phyloP scores from a whole-genome alignment of 164 flowering plant genomes.

The Aristolochia californica region DNA sequence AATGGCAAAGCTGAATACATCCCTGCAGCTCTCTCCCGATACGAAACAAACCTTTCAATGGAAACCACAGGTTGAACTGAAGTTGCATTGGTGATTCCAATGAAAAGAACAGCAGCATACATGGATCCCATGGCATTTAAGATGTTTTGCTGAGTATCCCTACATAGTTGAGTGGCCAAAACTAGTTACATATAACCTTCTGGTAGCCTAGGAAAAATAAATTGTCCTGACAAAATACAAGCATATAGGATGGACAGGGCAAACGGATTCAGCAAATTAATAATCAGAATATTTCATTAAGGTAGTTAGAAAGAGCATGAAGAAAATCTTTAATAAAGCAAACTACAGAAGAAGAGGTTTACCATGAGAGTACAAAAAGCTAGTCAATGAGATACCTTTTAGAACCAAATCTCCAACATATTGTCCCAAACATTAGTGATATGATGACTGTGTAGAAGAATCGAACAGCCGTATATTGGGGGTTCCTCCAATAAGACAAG shows the following conservation, averaged over 20 bases:
- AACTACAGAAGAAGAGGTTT: too few relatives aligned
- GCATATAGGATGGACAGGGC: too few relatives aligned
- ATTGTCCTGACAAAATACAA: too few relatives aligned
- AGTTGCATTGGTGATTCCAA: slow-evolving; percentile 80
- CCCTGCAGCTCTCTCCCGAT: slow-evolving; percentile 96
- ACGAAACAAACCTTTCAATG: slow-evolving; percentile 90
- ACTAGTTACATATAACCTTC: too few relatives aligned
- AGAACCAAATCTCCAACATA: slow-evolving; percentile 90
- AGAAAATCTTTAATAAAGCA: too few relatives aligned
- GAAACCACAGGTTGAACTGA: slow-evolving; percentile 97
- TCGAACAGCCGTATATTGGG: slow-evolving; percentile 92
- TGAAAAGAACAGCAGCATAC: slow-evolving; percentile 85
- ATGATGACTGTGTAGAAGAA: slow-evolving; percentile 89
- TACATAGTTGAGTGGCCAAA: slow-evolving; percentile 15
- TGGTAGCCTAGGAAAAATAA: too few relatives aligned
- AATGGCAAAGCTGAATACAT: slow-evolving; percentile 91
- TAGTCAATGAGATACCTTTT: slow-evolving; percentile 41
- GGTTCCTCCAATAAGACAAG: slow-evolving; percentile 92
- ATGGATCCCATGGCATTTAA: slow-evolving; percentile 94
- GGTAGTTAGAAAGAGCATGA: too few relatives aligned
- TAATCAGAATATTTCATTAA: too few relatives aligned
- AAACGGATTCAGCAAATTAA: too few relatives aligned
- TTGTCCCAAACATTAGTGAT: slow-evolving; percentile 90
- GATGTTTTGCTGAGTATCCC: slow-evolving; percentile 76
- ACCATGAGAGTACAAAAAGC: too few relatives aligned